phyloP scores from a whole-genome alignment of 257 asterid genomes.

The Lycium ferocissimum region DNA sequence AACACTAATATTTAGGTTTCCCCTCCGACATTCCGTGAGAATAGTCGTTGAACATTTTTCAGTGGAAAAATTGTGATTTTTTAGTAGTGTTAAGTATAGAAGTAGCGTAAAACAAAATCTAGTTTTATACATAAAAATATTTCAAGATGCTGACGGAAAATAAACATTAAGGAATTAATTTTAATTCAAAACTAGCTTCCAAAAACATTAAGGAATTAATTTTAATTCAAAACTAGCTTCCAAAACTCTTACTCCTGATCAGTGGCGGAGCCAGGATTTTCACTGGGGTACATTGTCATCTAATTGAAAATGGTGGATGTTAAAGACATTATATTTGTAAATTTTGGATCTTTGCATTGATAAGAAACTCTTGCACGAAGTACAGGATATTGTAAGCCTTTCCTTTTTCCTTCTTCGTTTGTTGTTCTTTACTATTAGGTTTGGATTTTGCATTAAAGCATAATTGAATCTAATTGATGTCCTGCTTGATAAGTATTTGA shows the following conservation, averaged over 20 bases:
- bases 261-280: not conserved
- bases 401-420: too few relatives aligned
- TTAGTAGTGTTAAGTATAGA: too few relatives aligned
- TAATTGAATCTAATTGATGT: constrained; percentile 1
- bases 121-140: too few relatives aligned
- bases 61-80: too few relatives aligned
- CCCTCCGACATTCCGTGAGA: too few relatives aligned
- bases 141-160: too few relatives aligned
- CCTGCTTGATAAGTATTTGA: not conserved
- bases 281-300: not conserved
- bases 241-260: not conserved
- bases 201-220: not conserved
- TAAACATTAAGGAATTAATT: too few relatives aligned
- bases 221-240: not conserved
- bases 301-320: not conserved
- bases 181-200: not conserved
- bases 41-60: too few relatives aligned
- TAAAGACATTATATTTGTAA: not conserved
- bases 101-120: too few relatives aligned
- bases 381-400: too few relatives aligned
- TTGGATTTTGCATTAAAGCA: not conserved
- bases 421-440: too few relatives aligned
- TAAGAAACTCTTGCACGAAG: not conserved
- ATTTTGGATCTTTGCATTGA: not conserved
- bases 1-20: too few relatives aligned